These are phyloP conservation scores for Astrephomene gubernaculifera DNA, from an alignment of 139 green algal species.

Conservation along the genomic window DNA sequence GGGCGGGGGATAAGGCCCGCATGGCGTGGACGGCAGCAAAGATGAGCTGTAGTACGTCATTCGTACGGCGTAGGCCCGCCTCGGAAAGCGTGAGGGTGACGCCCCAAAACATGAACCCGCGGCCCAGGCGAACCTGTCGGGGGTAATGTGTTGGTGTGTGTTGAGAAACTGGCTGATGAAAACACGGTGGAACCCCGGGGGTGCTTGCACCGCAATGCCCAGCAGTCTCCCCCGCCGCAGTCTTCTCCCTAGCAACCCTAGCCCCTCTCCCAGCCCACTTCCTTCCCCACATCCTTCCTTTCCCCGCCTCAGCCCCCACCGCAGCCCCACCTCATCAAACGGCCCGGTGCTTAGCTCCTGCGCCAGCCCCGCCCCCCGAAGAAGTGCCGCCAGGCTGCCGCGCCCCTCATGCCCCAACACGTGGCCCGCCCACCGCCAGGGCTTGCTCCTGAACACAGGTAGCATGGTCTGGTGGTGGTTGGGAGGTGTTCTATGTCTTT, in stretches of 20 bases:
- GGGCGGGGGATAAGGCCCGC: background rate
- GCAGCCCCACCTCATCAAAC: slow-evolving; percentile 31
- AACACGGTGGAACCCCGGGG: no score
- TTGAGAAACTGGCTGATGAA: no score
- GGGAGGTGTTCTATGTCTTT: no score
- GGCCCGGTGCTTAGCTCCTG: slow-evolving; percentile 29
- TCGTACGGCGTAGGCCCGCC: slow-evolving; percentile 34
- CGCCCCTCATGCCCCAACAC: slow-evolving; percentile 63
- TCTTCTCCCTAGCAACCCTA: no score
- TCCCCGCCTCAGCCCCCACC: background rate
- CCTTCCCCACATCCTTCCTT: background rate
- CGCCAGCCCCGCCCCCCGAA: slow-evolving; percentile 60
- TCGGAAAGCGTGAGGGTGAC: slow-evolving; percentile 56
- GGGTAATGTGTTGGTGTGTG: no score
- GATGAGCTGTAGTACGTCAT: slow-evolving; percentile 48
- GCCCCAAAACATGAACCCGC: slow-evolving; percentile 66
- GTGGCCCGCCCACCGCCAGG: slow-evolving; percentile 63
- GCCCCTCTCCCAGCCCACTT: no score
- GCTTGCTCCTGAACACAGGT: slow-evolving; percentile 58
- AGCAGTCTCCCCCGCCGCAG: no score
- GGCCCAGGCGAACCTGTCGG: slow-evolving; percentile 37
- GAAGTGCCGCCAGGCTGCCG: slow-evolving; percentile 52
- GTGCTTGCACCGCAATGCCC: no score
- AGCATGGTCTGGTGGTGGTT: no score
- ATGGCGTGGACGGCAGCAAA: slow-evolving; percentile 25